A percentile compares a stretch with the other conserved stretches of the same genome.
Conservation (phyloP, 306 rosid genomes). For the Cucumis melo region DNA sequence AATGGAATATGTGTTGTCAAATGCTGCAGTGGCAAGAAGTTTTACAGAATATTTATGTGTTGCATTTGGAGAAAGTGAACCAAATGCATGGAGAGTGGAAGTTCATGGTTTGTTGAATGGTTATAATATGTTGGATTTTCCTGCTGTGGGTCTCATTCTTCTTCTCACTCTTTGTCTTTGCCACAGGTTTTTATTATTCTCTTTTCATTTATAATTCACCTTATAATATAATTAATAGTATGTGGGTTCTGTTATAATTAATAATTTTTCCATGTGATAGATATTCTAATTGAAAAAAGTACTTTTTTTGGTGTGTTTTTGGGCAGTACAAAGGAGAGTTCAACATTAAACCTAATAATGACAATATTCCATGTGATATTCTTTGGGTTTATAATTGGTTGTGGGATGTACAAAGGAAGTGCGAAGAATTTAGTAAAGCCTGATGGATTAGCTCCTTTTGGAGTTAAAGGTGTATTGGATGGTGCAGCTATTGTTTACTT, state of each 20-base stretch:
- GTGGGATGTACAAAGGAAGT: conserved; percentile 65
- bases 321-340: conserved; percentile 90
- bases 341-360: conserved; percentile 68
- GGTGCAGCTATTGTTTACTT: conserved; percentile 91
- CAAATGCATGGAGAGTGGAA: conserved; percentile 66
- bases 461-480: conserved; percentile 59
- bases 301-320: neutral
- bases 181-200: conserved; percentile 40
- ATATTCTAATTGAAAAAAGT: too few species aligned
- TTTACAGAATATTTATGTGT: conserved; percentile 59
- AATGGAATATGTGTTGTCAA: conserved; percentile 89
- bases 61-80: conserved; percentile 47
- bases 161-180: conserved; percentile 80
- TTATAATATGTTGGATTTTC: conserved; percentile 70
- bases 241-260: too few species aligned
- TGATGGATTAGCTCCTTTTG: conserved; percentile 57
- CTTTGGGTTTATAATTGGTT: conserved; percentile 71
- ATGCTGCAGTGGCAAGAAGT: conserved; percentile 84
- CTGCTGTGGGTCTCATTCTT: conserved; percentile 79
- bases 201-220: too few species aligned
- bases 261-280: too few species aligned
- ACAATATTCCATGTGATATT: conserved; percentile 77
- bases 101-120: conserved; percentile 50
- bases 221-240: too few species aligned
- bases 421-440: conserved; percentile 53